Percentiles rank a stretch among this genome's conserved stretches.
Conservation (phyloP, 2,329 filamentous ascomycete genomes). For the Lomentospora prolificans region DNA sequence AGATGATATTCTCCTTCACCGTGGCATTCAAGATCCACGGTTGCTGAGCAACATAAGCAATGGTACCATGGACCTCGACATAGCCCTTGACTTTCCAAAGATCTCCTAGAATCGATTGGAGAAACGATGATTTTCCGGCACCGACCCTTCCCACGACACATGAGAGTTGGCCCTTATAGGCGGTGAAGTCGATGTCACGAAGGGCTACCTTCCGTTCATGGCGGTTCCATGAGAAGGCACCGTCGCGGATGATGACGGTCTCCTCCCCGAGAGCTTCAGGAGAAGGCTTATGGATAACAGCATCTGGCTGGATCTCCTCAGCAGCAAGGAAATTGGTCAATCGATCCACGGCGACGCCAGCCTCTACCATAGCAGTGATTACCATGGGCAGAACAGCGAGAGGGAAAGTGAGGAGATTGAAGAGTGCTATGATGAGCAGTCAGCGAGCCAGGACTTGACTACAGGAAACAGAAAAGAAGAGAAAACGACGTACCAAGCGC, state of each 20-base stretch:
- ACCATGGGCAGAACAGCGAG: slow-evolving; percentile 94
- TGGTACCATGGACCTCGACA: slow-evolving; percentile 69
- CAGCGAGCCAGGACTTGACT: neutral
- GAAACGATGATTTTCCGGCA: slow-evolving; percentile 83
- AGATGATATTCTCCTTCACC: slow-evolving; percentile 93
- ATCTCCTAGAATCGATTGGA: slow-evolving; percentile 83
- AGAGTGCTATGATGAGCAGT: slow-evolving; percentile 54
- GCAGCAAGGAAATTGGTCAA: slow-evolving; percentile 76
- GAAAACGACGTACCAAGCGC: slow-evolving; percentile 38
- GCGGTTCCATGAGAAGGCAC: slow-evolving; percentile 90
- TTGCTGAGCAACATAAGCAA: slow-evolving; percentile 88
- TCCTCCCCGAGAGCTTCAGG: slow-evolving; percentile 75
- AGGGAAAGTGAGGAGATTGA: slow-evolving; percentile 94
- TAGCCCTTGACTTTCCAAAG: slow-evolving; percentile 81
- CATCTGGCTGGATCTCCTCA: slow-evolving; percentile 82
- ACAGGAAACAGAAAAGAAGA: neutral
- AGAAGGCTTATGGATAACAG: slow-evolving; percentile 59
- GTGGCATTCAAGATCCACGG: slow-evolving; percentile 98
- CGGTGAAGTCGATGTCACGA: slow-evolving; percentile 76
- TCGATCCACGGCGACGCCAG: slow-evolving; percentile 81
- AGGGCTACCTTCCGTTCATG: slow-evolving; percentile 63
- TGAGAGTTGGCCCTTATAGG: slow-evolving; percentile 84
- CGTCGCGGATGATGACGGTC: slow-evolving; percentile 72
- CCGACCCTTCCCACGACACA: slow-evolving; percentile 95
- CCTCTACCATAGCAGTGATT: slow-evolving; percentile 91